phyloP scores from a whole-genome alignment of 1,139 yeast genomes.

The Arxiozyma slooffiae region DNA sequence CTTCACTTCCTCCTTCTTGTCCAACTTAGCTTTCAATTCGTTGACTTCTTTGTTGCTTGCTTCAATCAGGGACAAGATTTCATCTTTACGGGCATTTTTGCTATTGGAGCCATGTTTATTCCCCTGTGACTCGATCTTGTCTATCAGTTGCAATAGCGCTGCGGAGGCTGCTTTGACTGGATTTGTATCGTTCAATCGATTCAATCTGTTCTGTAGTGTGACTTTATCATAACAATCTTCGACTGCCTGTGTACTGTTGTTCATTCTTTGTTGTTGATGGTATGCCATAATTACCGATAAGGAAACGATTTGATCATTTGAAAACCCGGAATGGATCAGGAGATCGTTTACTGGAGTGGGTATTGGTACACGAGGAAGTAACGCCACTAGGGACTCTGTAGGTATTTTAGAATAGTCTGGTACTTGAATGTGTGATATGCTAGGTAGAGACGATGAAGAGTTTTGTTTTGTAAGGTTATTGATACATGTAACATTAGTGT shows the following conservation, averaged over 20 bases:
- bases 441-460: conserved; percentile 14
- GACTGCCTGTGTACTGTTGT: neutral
- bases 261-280: conserved; percentile 37
- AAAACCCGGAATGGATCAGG: conserved; percentile 53
- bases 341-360: conserved; percentile 65
- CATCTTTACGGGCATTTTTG: neutral
- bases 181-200: conserved; percentile 1
- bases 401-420: conserved; percentile 28
- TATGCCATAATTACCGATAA: conserved; percentile 64
- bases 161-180: neutral
- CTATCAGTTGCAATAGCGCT: neutral
- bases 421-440: conserved; percentile 14
- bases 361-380: conserved; percentile 52
- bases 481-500: neutral
- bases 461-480: conserved; percentile 1
- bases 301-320: conserved; percentile 60
- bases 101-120: neutral
- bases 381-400: conserved; percentile 26
- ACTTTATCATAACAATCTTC: neutral
- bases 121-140: neutral
- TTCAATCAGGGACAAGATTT: conserved; percentile 6
- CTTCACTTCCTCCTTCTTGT: neutral
- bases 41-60: conserved; percentile 5
- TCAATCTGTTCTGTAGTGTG: neutral
- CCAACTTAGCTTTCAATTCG: conserved; percentile 3